These are phyloP conservation scores for Xylariaceae sp. DNA, from an alignment of 2,329 filamentous ascomycete genomes.

Conservation along the genomic window DNA sequence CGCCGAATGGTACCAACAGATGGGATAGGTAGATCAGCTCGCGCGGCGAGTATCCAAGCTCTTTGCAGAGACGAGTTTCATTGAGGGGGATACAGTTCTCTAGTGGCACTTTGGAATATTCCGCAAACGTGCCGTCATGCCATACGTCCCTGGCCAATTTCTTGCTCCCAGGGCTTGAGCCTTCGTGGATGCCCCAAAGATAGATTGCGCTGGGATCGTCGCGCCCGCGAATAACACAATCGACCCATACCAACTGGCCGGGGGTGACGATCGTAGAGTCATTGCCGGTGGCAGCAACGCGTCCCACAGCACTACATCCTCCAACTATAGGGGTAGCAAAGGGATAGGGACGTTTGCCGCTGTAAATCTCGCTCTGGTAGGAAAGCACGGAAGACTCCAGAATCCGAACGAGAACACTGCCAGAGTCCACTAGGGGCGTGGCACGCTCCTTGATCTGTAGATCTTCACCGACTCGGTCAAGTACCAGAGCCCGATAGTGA, in stretches of 20 bases:
- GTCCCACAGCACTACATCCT: constrained; percentile 31
- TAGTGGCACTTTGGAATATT: constrained; percentile 33
- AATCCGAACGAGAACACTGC: constrained; percentile 38
- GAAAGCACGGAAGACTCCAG: constrained; percentile 35
- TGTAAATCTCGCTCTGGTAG: constrained; percentile 39
- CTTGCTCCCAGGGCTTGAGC: constrained; percentile 19
- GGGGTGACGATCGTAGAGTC: constrained; percentile 29
- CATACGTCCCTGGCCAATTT: constrained; percentile 31
- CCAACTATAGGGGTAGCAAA: constrained; percentile 29
- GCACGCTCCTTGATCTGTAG: constrained; percentile 30
- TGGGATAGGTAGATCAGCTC: constrained; percentile 37
- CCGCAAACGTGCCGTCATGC: constrained; percentile 31
- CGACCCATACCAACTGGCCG: constrained; percentile 34
- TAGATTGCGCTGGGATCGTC: constrained; percentile 30
- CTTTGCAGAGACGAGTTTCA: constrained; percentile 24
- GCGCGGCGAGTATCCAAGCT: constrained; percentile 35
- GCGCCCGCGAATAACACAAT: constrained; percentile 31
- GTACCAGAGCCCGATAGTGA: constrained; percentile 28
- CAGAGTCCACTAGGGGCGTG: constrained; percentile 31
- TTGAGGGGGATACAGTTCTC: constrained; percentile 34
- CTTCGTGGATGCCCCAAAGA: constrained; percentile 30
- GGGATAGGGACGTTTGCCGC: constrained; percentile 29
- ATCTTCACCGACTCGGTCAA: constrained; percentile 18
- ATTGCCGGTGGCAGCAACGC: constrained; percentile 29
- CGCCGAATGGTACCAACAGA: constrained; percentile 42